These are phyloP conservation scores for Micractinium conductrix DNA, from an alignment of 139 green algal species.

Conservation along the genomic window DNA sequence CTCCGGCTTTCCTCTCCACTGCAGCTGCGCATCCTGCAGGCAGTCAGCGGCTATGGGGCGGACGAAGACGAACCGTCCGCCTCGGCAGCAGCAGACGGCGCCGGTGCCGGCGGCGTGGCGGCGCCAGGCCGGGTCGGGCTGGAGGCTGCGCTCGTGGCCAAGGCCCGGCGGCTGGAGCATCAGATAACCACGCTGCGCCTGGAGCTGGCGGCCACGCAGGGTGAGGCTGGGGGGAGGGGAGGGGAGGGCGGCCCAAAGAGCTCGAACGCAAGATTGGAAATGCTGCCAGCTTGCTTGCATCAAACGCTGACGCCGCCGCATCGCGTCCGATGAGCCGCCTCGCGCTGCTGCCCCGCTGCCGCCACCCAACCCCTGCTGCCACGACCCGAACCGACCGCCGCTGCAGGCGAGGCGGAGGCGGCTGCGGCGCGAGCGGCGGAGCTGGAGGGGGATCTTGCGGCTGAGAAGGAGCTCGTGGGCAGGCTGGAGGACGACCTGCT, in stretches of 20 bases:
- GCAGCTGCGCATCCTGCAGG: constrained; percentile 67
- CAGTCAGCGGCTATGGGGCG: constrained; percentile 32
- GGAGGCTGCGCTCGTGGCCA: constrained; percentile 83
- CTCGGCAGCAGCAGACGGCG: not conserved
- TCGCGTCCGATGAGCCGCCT: too few relatives aligned
- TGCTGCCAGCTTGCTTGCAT: too few relatives aligned
- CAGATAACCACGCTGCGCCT: constrained; percentile 83
- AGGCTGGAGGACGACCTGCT: constrained; percentile 75
- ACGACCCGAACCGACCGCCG: too few relatives aligned
- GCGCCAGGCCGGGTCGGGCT: constrained; percentile 41
- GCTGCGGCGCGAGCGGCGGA: constrained; percentile 10
- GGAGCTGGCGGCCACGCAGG: constrained; percentile 46
- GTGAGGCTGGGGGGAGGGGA: too few relatives aligned
- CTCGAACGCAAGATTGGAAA: too few relatives aligned
- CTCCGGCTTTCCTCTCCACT: not conserved
- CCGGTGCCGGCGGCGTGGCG: not conserved
- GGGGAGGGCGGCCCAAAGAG: too few relatives aligned
- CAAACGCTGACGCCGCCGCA: too few relatives aligned
- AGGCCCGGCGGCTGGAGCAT: constrained; percentile 90
- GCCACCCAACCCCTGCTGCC: too few relatives aligned
- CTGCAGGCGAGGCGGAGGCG: constrained; percentile 36
- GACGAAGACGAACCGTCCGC: constrained; percentile 45
- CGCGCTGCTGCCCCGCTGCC: too few relatives aligned
- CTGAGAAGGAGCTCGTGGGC: constrained; percentile 55
- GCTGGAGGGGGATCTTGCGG: constrained; percentile 57